Base-by-base conservation (phyloP, 192 early-diverging fungal species). In the Coemansia sp. region DNA sequence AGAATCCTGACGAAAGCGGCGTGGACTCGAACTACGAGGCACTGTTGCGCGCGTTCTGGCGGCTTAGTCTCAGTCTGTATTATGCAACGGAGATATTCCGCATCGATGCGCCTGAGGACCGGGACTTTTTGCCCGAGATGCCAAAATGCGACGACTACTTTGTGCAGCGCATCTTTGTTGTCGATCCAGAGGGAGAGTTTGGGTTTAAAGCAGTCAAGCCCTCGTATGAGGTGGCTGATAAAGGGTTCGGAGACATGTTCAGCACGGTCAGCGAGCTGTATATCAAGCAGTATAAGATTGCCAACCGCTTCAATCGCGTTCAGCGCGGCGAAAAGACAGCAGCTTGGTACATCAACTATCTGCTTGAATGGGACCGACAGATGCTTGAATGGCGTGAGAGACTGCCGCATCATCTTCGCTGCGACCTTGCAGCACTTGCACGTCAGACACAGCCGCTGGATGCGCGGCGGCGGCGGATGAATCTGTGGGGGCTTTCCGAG, bases 301-400 rank as follows among this genome's bases (percentile, higher is more conserved):
- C 75, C 61, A 82, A 77, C 56, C 66, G 72, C 54, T 82, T 82
- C 56, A 82, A 82, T 69, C 71, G 72, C 46, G 69, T 82, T 4
- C 45, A 72, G 66, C 80, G 80, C 16, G 72, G 75, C 57, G 80
- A 82, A 21, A 82, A 77, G 72, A 61, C 66, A 21, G 54, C 51
- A 7, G 43, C 66, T 37, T 70, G 69, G 56, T 82, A 82, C 54
- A 67, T 82, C 52, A 74, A 62, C 47, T 82, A 77, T 52, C 36
- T 82, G 66, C 72, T 65, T 18, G 80, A 82, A 67, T 82, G 80
- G 80, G 80, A 82, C 64, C 74, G 80, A 8, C 80, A 77, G 64
- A 77, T 82, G 74, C 69, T 82, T 36, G 72, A 74, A 59, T 82
- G 80, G 80, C 80, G 80, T 26, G 66, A 65, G 6, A 26, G 39